Conservation (phyloP, 345 rosid genomes). For the Camelina hispida region DNA sequence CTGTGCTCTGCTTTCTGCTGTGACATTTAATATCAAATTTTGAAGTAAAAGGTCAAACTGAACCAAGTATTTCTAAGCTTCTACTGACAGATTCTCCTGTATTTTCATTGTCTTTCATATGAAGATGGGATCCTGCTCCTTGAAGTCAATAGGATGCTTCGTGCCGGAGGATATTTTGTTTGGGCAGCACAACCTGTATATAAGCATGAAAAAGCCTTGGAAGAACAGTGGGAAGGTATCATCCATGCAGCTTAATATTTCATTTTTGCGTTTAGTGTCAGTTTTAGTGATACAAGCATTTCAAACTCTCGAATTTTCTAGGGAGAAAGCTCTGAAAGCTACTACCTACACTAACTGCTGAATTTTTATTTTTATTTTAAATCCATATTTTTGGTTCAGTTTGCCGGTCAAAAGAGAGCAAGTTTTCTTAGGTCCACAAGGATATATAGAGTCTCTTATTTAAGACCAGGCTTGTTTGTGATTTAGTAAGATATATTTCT, state of each 20-base stretch:
- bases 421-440: background rate
- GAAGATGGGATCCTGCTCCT: constrained; percentile 94
- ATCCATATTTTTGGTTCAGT: background rate
- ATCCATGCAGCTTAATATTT: constrained; percentile 12
- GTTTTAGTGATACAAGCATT: constrained; percentile 10
- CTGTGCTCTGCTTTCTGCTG: background rate
- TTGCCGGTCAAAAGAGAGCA: background rate
- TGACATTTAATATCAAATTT: background rate
- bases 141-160: constrained; percentile 94
- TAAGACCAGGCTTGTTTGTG: background rate
- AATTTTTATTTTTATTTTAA: too few species aligned
- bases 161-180: constrained; percentile 94
- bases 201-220: constrained; percentile 79
- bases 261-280: background rate
- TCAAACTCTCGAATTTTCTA: background rate
- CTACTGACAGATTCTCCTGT: constrained; percentile 11
- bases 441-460: background rate
- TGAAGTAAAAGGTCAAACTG: background rate
- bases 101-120: constrained; percentile 13
- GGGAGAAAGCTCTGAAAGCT: background rate
- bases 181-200: constrained; percentile 99
- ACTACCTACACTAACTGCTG: background rate
- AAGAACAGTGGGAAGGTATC: constrained; percentile 98
- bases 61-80: constrained; percentile 19
- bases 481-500: constrained; percentile 26